These are phyloP conservation scores for Ophiocordyceps sinensis DNA, from an alignment of 2,329 filamentous ascomycete species.

Conservation along the genomic window DNA sequence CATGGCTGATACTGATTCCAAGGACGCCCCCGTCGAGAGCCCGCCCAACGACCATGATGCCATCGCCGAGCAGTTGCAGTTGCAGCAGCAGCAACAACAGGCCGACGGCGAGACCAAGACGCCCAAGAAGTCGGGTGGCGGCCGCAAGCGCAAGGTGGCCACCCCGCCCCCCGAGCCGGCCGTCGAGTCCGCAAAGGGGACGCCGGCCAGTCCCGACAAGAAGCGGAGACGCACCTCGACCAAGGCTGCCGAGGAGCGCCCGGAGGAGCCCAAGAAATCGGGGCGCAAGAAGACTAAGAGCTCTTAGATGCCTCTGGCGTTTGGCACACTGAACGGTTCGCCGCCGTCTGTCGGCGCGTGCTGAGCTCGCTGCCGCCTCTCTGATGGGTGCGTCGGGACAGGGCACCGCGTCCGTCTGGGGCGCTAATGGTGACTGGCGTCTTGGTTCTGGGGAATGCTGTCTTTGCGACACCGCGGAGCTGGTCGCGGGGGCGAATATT, in stretches of 20 bases:
- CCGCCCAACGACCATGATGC: slow-evolving; percentile 35
- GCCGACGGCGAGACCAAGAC: slow-evolving; percentile 36
- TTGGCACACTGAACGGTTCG: not conserved
- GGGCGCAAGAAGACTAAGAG: slow-evolving; percentile 42
- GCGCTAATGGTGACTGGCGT: no score
- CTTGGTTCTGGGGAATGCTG: no score
- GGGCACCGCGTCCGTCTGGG: no score
- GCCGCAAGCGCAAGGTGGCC: slow-evolving; percentile 43
- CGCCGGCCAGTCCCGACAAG: slow-evolving; percentile 42
- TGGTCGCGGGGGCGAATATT: no score
- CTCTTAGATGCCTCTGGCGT: slow-evolving; percentile 11
- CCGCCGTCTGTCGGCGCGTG: no score
- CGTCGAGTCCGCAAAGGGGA: slow-evolving; percentile 22
- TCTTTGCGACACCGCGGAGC: no score
- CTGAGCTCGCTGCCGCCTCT: no score
- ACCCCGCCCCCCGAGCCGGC: slow-evolving; percentile 22
- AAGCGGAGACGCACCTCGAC: slow-evolving; percentile 44
- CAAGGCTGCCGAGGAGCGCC: slow-evolving; percentile 35
- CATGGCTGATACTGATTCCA: slow-evolving; percentile 28
- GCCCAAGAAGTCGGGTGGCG: slow-evolving; percentile 37
- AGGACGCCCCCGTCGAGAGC: slow-evolving; percentile 20
- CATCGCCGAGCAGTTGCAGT: slow-evolving; percentile 42
- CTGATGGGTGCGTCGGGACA: no score
- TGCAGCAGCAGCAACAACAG: slow-evolving; percentile 14
- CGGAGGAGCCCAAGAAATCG: slow-evolving; percentile 46